phyloP scores from a whole-genome alignment of 2,329 filamentous ascomycete species.

The Calonectria henricotiae region DNA sequence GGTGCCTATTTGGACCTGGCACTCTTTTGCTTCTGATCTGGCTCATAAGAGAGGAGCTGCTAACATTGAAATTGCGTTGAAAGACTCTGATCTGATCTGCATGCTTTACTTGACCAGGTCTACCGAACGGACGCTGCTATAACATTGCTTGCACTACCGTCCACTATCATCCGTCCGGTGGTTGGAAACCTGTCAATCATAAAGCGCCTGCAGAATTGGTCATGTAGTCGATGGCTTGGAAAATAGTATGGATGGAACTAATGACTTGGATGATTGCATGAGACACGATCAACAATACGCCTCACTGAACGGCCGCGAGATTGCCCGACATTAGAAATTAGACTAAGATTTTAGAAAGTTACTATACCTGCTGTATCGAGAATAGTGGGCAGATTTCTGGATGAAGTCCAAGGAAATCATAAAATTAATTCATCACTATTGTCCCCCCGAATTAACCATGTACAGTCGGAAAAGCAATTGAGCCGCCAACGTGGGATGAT shows the following conservation, averaged over 20 bases:
- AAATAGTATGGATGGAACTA: neutral
- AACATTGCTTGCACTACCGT: neutral
- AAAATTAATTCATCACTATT: too few species aligned
- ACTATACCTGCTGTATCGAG: neutral
- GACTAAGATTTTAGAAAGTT: neutral
- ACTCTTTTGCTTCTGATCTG: constrained; percentile 43
- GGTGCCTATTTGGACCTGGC: constrained; percentile 36
- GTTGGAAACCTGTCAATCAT: too few species aligned
- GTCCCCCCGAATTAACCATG: too few species aligned
- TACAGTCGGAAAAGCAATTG: too few species aligned
- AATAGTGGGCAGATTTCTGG: neutral
- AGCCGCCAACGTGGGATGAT: too few species aligned
- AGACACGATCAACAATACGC: constrained; percentile 8
- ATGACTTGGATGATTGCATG: constrained; percentile 18
- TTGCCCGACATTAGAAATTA: neutral
- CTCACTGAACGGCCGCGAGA: neutral
- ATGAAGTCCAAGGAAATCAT: neutral
- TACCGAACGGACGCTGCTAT: neutral
- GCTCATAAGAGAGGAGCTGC: constrained; percentile 45
- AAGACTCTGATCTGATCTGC: neutral
- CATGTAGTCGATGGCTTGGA: too few species aligned
- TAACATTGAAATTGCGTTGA: constrained; percentile 20
- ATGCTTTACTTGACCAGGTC: neutral
- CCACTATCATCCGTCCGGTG: neutral
- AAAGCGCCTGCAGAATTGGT: neutral